Conservation (phyloP, 257 asterid species). For the Ballota nigra region DNA sequence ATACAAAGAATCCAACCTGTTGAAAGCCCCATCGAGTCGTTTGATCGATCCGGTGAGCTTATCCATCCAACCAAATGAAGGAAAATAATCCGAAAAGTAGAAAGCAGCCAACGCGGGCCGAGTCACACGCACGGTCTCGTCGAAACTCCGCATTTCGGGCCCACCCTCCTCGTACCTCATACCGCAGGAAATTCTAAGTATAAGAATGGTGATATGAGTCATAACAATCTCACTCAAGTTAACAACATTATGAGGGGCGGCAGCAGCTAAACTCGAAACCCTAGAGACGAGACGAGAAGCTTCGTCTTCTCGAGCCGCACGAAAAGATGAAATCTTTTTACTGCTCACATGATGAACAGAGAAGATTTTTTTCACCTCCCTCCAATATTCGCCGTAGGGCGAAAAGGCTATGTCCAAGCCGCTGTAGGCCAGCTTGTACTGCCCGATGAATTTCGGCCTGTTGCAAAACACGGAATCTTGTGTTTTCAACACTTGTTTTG, state of each 20-base stretch:
- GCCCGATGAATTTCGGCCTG: slow-evolving; percentile 2
- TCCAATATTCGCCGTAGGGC: neutral
- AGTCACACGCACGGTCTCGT: neutral
- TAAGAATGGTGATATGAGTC: neutral
- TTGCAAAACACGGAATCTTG: slow-evolving; percentile 7
- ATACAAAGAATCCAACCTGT: neutral
- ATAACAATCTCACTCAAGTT: neutral
- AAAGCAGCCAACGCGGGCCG: neutral
- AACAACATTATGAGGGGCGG: neutral
- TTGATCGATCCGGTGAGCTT: neutral
- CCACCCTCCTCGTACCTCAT: neutral
- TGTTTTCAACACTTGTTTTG: slow-evolving; percentile 14
- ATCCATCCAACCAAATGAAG: neutral
- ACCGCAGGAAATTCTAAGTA: neutral
- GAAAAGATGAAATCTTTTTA: neutral
- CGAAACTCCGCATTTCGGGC: neutral
- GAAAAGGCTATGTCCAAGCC: slow-evolving; percentile 3
- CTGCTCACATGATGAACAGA: neutral
- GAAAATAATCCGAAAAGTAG: neutral
- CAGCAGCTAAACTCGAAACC: neutral
- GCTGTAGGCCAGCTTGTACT: neutral
- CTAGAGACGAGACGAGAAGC: neutral
- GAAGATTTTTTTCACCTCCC: neutral
- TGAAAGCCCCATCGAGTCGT: neutral
- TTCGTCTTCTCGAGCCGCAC: neutral